Conservation (phyloP, 176 grass and related monocot genomes). For the Ampelocalamus luodianensis region DNA sequence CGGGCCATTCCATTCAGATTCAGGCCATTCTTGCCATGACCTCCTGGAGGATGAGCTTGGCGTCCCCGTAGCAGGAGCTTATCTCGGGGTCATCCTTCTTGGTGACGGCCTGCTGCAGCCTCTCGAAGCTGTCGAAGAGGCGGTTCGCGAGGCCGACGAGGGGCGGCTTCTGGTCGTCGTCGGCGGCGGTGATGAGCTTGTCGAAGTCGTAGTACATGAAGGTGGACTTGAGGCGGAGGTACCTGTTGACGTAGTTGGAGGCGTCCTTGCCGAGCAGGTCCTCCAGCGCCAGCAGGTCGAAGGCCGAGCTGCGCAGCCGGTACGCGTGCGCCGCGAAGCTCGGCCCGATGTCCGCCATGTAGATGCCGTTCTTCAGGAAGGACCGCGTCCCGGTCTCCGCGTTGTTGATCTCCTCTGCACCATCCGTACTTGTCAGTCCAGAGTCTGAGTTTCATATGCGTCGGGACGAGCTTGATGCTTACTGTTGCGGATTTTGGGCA, state of each 20-base stretch:
- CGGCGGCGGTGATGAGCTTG: conserved; percentile 66
- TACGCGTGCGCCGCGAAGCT: conserved; percentile 61
- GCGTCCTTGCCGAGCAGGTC: conserved; percentile 81
- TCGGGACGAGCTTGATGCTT: neutral
- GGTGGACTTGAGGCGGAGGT: conserved; percentile 85
- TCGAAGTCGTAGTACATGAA: conserved; percentile 96
- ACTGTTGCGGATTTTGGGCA: conserved; percentile 65
- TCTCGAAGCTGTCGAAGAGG: conserved; percentile 82
- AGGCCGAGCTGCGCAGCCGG: conserved; percentile 68
- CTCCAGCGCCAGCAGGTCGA: conserved; percentile 88
- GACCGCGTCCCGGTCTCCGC: conserved; percentile 68
- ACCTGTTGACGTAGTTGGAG: conserved; percentile 77
- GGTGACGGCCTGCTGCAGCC: conserved; percentile 58
- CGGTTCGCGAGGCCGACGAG: conserved; percentile 65
- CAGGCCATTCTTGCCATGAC: conserved; percentile 64
- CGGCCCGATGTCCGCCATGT: conserved; percentile 65
- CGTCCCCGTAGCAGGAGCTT: conserved; percentile 53
- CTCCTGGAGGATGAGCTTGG: conserved; percentile 66
- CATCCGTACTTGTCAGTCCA: neutral
- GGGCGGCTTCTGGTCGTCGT: conserved; percentile 39
- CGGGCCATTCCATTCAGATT: too few species aligned
- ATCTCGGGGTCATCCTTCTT: conserved; percentile 58
- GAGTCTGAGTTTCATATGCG: neutral
- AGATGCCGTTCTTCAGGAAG: conserved; percentile 74
- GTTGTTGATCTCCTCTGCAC: conserved; percentile 70